Conservation (phyloP, 495 filamentous ascomycete genomes). For the Emericellopsis terricola region DNA sequence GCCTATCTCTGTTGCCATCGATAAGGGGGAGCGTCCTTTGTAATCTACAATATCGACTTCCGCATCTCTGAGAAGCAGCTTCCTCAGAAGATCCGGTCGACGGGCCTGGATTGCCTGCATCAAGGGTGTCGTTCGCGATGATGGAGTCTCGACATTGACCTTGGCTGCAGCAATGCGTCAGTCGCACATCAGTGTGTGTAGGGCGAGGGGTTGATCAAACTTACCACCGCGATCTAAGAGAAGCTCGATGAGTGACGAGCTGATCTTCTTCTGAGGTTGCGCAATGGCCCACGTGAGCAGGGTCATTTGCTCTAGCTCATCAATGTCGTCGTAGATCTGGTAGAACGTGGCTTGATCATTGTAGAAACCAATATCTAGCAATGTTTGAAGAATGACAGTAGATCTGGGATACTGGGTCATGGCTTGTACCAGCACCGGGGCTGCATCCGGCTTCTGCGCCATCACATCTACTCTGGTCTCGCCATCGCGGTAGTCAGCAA, state of each 20-base stretch:
- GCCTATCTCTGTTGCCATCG: slow-evolving; percentile 26
- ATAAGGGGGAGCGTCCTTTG: slow-evolving; percentile 25
- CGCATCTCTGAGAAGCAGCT: slow-evolving; percentile 22
- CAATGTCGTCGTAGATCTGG: slow-evolving; percentile 16
- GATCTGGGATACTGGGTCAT: slow-evolving; percentile 25
- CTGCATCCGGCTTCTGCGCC: slow-evolving; percentile 10
- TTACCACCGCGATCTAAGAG: slow-evolving; percentile 17
- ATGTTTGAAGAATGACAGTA: slow-evolving; percentile 16
- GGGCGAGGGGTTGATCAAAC: no score
- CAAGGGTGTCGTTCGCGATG: slow-evolving; percentile 25
- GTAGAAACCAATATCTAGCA: slow-evolving; percentile 28
- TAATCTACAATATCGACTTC: slow-evolving; percentile 25
- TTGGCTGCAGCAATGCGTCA: slow-evolving; percentile 20
- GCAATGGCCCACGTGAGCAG: slow-evolving; percentile 27
- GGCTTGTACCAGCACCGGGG: slow-evolving; percentile 23
- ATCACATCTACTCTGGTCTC: slow-evolving; percentile 23
- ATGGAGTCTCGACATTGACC: slow-evolving; percentile 23
- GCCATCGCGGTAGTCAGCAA: slow-evolving; percentile 21
- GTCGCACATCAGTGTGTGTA: no score
- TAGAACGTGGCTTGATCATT: slow-evolving; percentile 20
- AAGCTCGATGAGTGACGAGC: slow-evolving; percentile 21
- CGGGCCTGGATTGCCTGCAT: slow-evolving; percentile 26
- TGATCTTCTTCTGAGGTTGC: slow-evolving; percentile 30
- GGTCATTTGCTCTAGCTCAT: slow-evolving; percentile 21
- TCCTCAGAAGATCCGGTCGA: slow-evolving; percentile 23